Conservation (phyloP, 106 monocot species). For the Posidonia australis region DNA sequence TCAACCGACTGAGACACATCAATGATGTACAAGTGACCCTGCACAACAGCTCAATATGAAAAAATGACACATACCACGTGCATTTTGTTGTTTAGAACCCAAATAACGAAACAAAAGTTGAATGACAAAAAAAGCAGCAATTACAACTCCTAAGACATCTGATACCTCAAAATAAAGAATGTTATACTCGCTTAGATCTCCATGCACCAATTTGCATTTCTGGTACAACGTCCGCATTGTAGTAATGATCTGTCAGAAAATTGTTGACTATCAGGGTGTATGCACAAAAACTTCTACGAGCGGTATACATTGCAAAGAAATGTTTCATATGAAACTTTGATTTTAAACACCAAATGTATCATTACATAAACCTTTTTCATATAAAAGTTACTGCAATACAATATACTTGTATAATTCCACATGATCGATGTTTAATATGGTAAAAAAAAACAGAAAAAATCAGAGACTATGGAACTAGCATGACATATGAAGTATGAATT, state of each 20-base stretch:
- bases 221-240: slow-evolving; percentile 81
- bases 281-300: neutral
- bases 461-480: no score
- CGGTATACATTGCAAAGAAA: neutral
- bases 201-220: slow-evolving; percentile 96
- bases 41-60: slow-evolving; percentile 8
- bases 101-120: neutral
- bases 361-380: no score
- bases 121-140: neutral
- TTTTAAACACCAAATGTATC: no score
- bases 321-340: no score
- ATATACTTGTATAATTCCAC: no score
- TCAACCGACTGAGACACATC: slow-evolving; percentile 98
- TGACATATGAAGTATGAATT: no score
- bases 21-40: slow-evolving; percentile 94
- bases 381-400: no score
- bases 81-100: neutral
- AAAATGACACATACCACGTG: neutral
- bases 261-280: neutral
- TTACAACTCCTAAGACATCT: neutral
- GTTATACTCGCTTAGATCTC: slow-evolving; percentile 97
- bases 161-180: slow-evolving; percentile 94
- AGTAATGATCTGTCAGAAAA: slow-evolving; percentile 55
- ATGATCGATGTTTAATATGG: no score
- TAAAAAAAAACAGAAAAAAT: no score